Evolutionary conservation across 2,329 filamentous ascomycete species (phyloP).

Genomic region (Furcasterigmium sp.): DNA sequence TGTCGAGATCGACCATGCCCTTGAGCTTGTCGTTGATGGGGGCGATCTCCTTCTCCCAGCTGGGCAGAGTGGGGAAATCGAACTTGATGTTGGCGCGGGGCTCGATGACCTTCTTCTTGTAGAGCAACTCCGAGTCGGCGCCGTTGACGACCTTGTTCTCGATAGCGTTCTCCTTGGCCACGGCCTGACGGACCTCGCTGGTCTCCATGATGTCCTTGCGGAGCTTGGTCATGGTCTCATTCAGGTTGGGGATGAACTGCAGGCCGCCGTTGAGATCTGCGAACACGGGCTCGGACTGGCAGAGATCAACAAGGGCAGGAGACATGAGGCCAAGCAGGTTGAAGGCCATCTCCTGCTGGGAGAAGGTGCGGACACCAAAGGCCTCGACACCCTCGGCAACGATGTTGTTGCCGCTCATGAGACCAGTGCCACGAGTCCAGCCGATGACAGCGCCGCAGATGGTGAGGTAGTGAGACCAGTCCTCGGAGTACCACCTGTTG

Average conservation of each 20-base stretch:
- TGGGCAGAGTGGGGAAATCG: slow-evolving; percentile 82
- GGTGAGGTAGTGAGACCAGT: slow-evolving; percentile 95
- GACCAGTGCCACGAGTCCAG: slow-evolving; percentile 96
- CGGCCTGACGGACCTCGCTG: slow-evolving; percentile 86
- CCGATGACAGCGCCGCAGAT: slow-evolving; percentile 98
- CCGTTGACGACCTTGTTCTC: slow-evolving; percentile 98
- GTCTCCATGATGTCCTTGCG: slow-evolving; percentile 94
- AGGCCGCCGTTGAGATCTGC: slow-evolving; percentile 96
- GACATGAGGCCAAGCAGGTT: slow-evolving; percentile 96
- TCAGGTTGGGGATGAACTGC: slow-evolving; percentile 94
- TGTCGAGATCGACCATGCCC: slow-evolving; percentile 98
- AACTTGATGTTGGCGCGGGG: slow-evolving; percentile 98
- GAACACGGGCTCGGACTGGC: slow-evolving; percentile 92
- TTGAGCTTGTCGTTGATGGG: slow-evolving; percentile 84
- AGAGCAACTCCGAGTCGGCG: slow-evolving; percentile 83
- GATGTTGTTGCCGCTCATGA: slow-evolving; percentile 97
- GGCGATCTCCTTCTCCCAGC: slow-evolving; percentile 88
- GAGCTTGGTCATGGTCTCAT: slow-evolving; percentile 87
- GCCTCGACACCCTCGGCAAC: slow-evolving; percentile 96
- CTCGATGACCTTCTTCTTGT: slow-evolving; percentile 90
- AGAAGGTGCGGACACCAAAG: slow-evolving; percentile 96
- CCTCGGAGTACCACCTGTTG: slow-evolving; percentile 97
- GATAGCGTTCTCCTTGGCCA: slow-evolving; percentile 90
- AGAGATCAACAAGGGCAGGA: slow-evolving; percentile 87
- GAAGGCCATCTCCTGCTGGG: slow-evolving; percentile 99